These are phyloP conservation scores for Exidia glandulosa DNA, from an alignment of 768 basidiomycete genomes.

Conservation along the genomic window DNA sequence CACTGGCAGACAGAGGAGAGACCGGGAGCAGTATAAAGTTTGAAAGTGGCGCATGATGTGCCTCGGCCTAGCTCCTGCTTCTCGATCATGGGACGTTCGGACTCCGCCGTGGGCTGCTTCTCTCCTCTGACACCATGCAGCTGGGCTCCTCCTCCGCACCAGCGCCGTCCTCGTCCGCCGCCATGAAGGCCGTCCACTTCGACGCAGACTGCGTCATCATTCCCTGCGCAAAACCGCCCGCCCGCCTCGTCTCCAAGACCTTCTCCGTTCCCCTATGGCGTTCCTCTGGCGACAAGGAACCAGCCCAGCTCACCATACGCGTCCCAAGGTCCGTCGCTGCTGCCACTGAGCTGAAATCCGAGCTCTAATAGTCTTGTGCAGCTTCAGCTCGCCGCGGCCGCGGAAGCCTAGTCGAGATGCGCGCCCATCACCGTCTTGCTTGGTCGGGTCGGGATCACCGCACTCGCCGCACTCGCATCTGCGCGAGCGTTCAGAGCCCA, in stretches of 20 bases:
- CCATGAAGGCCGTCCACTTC: conserved; percentile 42
- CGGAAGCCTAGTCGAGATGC: conserved; percentile 25
- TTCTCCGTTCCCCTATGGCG: conserved; percentile 58
- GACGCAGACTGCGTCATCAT: conserved; percentile 66
- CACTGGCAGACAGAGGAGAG: too few relatives aligned
- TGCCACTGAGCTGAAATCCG: conserved; percentile 11
- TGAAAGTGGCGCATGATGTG: too few relatives aligned
- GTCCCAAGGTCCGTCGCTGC: conserved; percentile 25
- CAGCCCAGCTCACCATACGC: not conserved
- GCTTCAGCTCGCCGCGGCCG: conserved; percentile 10
- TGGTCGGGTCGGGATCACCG: conserved; percentile 6
- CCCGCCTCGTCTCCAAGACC: conserved; percentile 49
- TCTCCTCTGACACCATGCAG: too few relatives aligned
- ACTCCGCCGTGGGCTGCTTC: too few relatives aligned
- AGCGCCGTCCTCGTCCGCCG: not conserved
- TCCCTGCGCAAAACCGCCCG: conserved; percentile 18
- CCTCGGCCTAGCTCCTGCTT: too few relatives aligned
- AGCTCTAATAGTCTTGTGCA: conserved; percentile 6
- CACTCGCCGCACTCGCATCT: conserved; percentile 10
- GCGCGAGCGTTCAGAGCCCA: conserved; percentile 6
- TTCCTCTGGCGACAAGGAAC: not conserved
- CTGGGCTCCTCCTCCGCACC: too few relatives aligned
- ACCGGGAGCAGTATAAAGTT: too few relatives aligned
- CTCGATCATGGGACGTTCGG: too few relatives aligned
- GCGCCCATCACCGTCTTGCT: conserved; percentile 5